Conservation (phyloP, 2,329 filamentous ascomycete species). For the Raffaelea albimanens region DNA sequence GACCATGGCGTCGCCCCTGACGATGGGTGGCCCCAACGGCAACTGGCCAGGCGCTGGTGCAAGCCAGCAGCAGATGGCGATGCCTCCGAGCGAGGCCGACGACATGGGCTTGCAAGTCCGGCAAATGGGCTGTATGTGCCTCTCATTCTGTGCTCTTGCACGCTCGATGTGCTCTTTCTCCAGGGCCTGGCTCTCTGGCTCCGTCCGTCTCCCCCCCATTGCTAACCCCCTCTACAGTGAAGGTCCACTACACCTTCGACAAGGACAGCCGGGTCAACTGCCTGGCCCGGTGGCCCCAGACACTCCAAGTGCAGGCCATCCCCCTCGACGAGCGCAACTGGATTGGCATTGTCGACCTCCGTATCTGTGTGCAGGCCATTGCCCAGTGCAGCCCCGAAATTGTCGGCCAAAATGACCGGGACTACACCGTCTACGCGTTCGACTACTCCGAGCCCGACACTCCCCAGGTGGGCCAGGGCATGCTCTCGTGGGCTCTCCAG, state of each 20-base stretch:
- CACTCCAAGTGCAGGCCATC: constrained; percentile 71
- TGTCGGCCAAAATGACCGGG: constrained; percentile 57
- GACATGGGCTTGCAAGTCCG: constrained; percentile 20
- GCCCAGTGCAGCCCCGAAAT: constrained; percentile 75
- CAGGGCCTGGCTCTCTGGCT: not conserved
- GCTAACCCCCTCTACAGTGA: constrained; percentile 49
- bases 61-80: constrained; percentile 1
- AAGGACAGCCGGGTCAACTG: constrained; percentile 81
- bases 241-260: constrained; percentile 95
- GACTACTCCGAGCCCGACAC: constrained; percentile 94
- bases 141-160: not conserved
- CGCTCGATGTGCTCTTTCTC: not conserved
- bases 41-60: constrained; percentile 4
- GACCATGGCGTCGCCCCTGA: constrained; percentile 14
- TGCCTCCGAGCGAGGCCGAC: constrained; percentile 12
- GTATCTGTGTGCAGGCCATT: constrained; percentile 78
- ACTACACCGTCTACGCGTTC: constrained; percentile 95
- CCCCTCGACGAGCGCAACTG: constrained; percentile 68
- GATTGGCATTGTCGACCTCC: constrained; percentile 82
- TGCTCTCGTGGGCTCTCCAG: constrained; percentile 75
- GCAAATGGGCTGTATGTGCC: constrained; percentile 24
- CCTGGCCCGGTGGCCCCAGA: constrained; percentile 74
- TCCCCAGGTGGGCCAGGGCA: constrained; percentile 88
- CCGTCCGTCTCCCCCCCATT: constrained; percentile 9
- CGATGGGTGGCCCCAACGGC: constrained; percentile 8